phyloP scores from a whole-genome alignment of 2,329 filamentous ascomycete genomes.

The Meredithiella fracta region DNA sequence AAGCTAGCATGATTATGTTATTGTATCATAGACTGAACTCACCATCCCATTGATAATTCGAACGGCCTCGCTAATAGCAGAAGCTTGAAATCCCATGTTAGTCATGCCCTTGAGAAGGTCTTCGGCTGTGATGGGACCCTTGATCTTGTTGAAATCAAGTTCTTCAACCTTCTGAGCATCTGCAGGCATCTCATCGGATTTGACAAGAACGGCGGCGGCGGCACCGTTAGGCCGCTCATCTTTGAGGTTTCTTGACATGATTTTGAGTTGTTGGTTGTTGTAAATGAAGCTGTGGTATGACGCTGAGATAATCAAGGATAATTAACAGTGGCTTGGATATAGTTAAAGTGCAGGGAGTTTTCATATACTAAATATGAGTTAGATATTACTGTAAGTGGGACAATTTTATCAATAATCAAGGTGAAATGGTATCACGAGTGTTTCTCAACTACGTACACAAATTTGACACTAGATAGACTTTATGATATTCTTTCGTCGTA shows the following conservation, averaged over 20 bases:
- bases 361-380: no score
- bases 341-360: no score
- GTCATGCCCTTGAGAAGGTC: conserved; percentile 70
- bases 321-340: no score
- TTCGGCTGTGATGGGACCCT: conserved; percentile 63
- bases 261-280: not conserved
- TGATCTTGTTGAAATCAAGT: conserved; percentile 78
- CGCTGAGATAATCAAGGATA: no score
- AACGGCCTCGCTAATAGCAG: conserved; percentile 68
- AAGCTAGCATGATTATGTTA: no score
- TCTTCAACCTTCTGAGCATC: conserved; percentile 71
- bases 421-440: no score
- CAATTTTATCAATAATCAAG: no score
- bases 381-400: no score
- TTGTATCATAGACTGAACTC: conserved; percentile 17
- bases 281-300: no score
- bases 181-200: conserved; percentile 66
- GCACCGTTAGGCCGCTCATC: conserved; percentile 41
- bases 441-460: no score
- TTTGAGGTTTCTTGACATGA: conserved; percentile 11
- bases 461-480: no score
- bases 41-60: conserved; percentile 95
- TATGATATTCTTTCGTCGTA: no score
- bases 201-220: conserved; percentile 68
- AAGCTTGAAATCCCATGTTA: conserved; percentile 60